These are phyloP conservation scores for Pterocarpus santalinus DNA, from an alignment of 306 rosid species.

Conservation along the genomic window DNA sequence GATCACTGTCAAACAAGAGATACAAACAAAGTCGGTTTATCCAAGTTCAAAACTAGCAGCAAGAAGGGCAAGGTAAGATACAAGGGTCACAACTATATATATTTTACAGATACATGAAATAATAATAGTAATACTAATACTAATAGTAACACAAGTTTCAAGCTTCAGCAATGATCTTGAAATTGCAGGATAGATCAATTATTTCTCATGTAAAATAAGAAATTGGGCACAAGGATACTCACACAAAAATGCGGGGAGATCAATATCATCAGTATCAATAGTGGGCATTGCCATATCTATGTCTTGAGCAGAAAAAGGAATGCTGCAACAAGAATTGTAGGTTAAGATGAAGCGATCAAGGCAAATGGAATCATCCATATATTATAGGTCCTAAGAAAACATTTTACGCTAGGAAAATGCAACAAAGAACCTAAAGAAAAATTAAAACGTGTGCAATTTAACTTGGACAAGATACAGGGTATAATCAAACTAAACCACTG, in stretches of 20 bases:
- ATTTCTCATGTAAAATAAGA: conserved; percentile 63
- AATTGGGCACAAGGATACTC: conserved; percentile 82
- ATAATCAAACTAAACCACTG: too few species aligned
- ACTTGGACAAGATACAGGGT: too few species aligned
- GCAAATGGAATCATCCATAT: neutral
- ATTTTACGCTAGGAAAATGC: too few species aligned
- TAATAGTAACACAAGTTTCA: neutral
- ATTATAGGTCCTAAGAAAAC: too few species aligned
- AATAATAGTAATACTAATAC: too few species aligned
- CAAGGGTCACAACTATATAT: neutral
- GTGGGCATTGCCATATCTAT: conserved; percentile 88
- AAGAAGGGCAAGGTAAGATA: neutral
- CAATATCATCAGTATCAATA: conserved; percentile 78
- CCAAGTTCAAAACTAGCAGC: too few species aligned
- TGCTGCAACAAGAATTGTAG: conserved; percentile 66
- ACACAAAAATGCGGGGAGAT: conserved; percentile 68
- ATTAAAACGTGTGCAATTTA: too few species aligned
- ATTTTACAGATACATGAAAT: too few species aligned
- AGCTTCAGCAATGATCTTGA: conserved; percentile 33
- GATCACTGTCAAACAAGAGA: conserved; percentile 61
- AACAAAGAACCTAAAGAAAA: too few species aligned
- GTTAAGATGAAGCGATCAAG: neutral
- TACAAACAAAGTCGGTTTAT: neutral
- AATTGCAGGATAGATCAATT: conserved; percentile 13
- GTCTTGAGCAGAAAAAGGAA: conserved; percentile 96